Conservation (phyloP, 345 rosid genomes). For the Melastoma malabathricum region DNA sequence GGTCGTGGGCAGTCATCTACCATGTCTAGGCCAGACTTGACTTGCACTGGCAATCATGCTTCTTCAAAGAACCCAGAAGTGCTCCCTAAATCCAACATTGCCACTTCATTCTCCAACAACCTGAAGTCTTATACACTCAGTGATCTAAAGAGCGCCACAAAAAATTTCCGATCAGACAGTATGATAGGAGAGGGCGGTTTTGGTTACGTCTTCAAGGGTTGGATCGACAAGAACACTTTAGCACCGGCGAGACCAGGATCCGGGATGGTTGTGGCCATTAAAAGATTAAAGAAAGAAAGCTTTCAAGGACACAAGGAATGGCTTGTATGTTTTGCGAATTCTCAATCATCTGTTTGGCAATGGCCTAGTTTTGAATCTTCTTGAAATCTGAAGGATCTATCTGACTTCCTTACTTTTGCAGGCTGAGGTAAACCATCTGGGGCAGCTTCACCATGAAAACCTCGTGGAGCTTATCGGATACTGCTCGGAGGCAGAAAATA, state of each 20-base stretch:
- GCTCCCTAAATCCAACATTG: slow-evolving; percentile 11
- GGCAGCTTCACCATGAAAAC: slow-evolving; percentile 64
- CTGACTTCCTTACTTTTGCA: slow-evolving; percentile 8
- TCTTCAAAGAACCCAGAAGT: slow-evolving; percentile 16
- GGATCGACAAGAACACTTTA: slow-evolving; percentile 40
- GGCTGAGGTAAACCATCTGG: slow-evolving; percentile 78
- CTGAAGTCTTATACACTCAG: slow-evolving; percentile 40
- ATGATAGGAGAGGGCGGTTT: slow-evolving; percentile 61
- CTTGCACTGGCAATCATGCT: slow-evolving; percentile 2
- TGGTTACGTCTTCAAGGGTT: slow-evolving; percentile 57
- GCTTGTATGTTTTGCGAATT: slow-evolving; percentile 35
- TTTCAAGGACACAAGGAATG: slow-evolving; percentile 70
- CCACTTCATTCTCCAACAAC: slow-evolving; percentile 16
- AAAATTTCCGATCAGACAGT: slow-evolving; percentile 39
- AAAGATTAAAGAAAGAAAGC: slow-evolving; percentile 51
- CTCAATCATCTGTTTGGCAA: not conserved
- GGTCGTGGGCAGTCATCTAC: too few species aligned
- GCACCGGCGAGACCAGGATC: slow-evolving; percentile 48
- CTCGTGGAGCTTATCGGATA: slow-evolving; percentile 80
- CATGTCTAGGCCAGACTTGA: slow-evolving; percentile 10
- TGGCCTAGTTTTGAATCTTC: too few species aligned
- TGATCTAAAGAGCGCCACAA: slow-evolving; percentile 47
- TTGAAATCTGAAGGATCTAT: too few species aligned
- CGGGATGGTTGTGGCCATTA: slow-evolving; percentile 46
- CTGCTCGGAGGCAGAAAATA: slow-evolving; percentile 50